A percentile compares a stretch with the other conserved stretches of the same genome.
phyloP scores from a whole-genome alignment of 495 filamentous ascomycete species.

The Tirmania nivea region DNA sequence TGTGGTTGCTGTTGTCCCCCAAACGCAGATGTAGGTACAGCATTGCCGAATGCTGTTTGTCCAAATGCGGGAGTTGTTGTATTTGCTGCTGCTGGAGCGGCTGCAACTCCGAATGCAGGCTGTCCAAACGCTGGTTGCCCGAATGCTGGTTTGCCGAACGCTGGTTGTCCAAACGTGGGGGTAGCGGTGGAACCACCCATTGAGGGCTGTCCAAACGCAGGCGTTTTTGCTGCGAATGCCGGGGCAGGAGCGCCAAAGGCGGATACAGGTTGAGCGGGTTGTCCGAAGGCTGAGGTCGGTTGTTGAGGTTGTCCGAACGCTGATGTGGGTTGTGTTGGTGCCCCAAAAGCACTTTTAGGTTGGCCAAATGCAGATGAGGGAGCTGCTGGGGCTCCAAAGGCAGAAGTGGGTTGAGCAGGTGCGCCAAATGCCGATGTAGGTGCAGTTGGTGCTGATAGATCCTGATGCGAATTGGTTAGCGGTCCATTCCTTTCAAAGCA shows the following conservation, averaged over 20 bases:
- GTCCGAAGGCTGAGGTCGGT: conserved; percentile 4
- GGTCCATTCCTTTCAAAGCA: too few species aligned
- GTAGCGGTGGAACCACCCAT: not conserved
- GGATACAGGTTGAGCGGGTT: conserved; percentile 1
- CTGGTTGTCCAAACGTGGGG: conserved; percentile 3
- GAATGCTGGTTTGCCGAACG: conserved; percentile 16
- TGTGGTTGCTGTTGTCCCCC: conserved; percentile 8
- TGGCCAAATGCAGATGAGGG: not conserved
- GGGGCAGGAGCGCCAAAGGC: conserved; percentile 8
- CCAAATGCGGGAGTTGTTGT: conserved; percentile 17
- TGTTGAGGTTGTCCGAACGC: conserved; percentile 1
- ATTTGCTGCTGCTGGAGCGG: conserved; percentile 13
- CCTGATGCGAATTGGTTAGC: too few species aligned
- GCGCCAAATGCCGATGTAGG: too few species aligned
- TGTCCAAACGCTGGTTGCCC: conserved; percentile 24
- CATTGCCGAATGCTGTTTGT: conserved; percentile 19
- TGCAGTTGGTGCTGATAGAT: too few species aligned
- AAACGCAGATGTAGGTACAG: conserved; percentile 3
- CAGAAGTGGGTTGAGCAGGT: not conserved
- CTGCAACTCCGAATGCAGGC: conserved; percentile 13
- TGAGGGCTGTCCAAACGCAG: conserved; percentile 15
- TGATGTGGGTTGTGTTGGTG: conserved; percentile 1
- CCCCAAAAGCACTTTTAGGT: conserved; percentile 3
- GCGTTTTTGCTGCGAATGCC: conserved; percentile 7
- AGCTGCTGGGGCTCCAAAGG: conserved; percentile 6